A percentile compares a stretch with the other conserved stretches of the same genome.
Evolutionary conservation across 73 alveolate species (phyloP).

Genomic region (Effrenium voratum): DNA sequence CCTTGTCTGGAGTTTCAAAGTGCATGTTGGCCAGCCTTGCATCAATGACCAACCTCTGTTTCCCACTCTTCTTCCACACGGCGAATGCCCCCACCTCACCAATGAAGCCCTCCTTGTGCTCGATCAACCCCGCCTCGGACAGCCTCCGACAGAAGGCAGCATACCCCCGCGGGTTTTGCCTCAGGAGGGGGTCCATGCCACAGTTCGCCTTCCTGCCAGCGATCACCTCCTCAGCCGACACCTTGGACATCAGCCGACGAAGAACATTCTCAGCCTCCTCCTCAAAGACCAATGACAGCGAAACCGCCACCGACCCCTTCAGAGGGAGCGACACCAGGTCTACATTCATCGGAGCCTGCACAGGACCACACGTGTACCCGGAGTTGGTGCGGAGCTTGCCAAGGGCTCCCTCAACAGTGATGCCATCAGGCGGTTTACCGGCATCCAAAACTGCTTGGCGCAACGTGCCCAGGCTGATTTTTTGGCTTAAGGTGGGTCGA

Average conservation of each 20-base stretch:
- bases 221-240: conserved; percentile 1
- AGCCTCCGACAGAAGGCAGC: neutral
- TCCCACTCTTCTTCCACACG: no score
- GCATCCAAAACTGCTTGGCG: neutral
- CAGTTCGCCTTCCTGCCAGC: neutral
- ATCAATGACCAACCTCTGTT: no score
- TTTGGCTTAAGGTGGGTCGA: neutral
- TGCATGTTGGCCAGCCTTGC: no score
- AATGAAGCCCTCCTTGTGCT: no score
- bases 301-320: neutral
- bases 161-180: no score
- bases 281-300: neutral
- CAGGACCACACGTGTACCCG: neutral
- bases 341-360: conserved; percentile 1
- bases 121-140: neutral
- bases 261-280: neutral
- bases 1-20: no score
- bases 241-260: neutral
- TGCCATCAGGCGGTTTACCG: conserved; percentile 47
- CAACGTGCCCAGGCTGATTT: neutral
- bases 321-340: conserved; percentile 2
- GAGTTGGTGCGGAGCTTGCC: neutral
- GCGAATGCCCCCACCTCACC: no score
- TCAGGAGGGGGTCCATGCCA: neutral
- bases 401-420: conserved; percentile 25